A percentile compares a stretch with the other conserved stretches of the same genome.
Evolutionary conservation across 768 basidiomycete genomes (phyloP).

Genomic region (Pleurotus citrinopileatus): DNA sequence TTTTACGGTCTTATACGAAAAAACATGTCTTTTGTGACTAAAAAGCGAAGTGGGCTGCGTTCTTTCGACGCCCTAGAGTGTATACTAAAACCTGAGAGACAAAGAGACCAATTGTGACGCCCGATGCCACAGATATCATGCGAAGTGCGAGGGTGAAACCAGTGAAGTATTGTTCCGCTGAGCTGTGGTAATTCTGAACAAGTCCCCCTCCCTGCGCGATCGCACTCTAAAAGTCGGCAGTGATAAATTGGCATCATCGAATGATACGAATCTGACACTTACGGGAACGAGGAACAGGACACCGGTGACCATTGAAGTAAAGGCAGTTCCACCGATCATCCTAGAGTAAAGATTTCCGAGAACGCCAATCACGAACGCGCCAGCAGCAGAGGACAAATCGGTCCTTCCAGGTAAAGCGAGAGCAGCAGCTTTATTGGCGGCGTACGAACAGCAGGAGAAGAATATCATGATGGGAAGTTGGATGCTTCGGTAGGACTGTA

Average conservation of each 20-base stretch:
- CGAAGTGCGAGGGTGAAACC: conserved; percentile 78
- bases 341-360: conserved; percentile 83
- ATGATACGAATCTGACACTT: conserved; percentile 24
- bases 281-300: conserved; percentile 90
- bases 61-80: conserved; percentile 70
- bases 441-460: conserved; percentile 74
- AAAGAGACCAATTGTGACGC: conserved; percentile 83
- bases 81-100: conserved; percentile 80
- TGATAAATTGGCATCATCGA: background rate
- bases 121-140: conserved; percentile 83
- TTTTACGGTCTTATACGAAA: background rate
- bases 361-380: conserved; percentile 76
- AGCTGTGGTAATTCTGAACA: conserved; percentile 55
- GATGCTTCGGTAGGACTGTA: conserved; percentile 67
- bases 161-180: conserved; percentile 68
- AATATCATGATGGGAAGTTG: conserved; percentile 76
- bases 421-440: conserved; percentile 64
- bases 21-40: conserved; percentile 25
- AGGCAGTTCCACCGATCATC: conserved; percentile 74
- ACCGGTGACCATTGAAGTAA: conserved; percentile 91
- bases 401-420: conserved; percentile 60
- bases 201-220: conserved; percentile 75
- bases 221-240: conserved; percentile 48
- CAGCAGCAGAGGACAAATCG: conserved; percentile 75
- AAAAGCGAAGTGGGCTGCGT: conserved; percentile 74